These are phyloP conservation scores for Aspergillus nomiae DNA, from an alignment of 2,329 filamentous ascomycete species.

Conservation along the genomic window DNA sequence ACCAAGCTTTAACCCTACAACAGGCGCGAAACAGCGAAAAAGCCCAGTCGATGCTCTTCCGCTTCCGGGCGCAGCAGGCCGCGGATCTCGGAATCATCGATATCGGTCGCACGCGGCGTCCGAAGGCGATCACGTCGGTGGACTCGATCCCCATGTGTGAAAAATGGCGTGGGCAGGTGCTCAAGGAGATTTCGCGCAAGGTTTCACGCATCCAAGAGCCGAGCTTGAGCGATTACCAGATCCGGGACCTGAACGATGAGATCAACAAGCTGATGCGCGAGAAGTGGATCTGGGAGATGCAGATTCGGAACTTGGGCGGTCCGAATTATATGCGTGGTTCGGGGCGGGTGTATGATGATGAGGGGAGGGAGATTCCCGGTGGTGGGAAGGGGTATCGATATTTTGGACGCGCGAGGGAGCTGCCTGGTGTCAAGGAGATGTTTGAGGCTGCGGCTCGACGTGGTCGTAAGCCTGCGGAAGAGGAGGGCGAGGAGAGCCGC, in stretches of 20 bases:
- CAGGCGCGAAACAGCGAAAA: conserved; percentile 97
- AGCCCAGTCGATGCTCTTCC: conserved; percentile 99
- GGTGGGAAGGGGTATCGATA: conserved; percentile 92
- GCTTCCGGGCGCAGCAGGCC: conserved; percentile 96
- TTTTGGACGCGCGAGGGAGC: conserved; percentile 84
- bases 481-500: conserved; percentile 65
- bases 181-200: conserved; percentile 96
- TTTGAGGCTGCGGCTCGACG: conserved; percentile 75
- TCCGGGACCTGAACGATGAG: conserved; percentile 97
- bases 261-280: conserved; percentile 99
- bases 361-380: conserved; percentile 67
- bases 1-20: not conserved
- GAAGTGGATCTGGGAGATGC: conserved; percentile 98
- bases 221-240: conserved; percentile 91
- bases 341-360: conserved; percentile 71
- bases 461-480: conserved; percentile 65
- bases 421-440: conserved; percentile 94
- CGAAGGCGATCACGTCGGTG: conserved; percentile 86
- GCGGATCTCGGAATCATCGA: conserved; percentile 96
- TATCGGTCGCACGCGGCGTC: conserved; percentile 82
- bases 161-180: conserved; percentile 96
- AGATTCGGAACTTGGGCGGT: conserved; percentile 92
- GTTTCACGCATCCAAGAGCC: conserved; percentile 93
- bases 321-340: conserved; percentile 90
- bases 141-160: conserved; percentile 84